Evolutionary conservation across 2,329 filamentous ascomycete genomes (phyloP).

Genomic region (Fusarium brevicatenulatum): DNA sequence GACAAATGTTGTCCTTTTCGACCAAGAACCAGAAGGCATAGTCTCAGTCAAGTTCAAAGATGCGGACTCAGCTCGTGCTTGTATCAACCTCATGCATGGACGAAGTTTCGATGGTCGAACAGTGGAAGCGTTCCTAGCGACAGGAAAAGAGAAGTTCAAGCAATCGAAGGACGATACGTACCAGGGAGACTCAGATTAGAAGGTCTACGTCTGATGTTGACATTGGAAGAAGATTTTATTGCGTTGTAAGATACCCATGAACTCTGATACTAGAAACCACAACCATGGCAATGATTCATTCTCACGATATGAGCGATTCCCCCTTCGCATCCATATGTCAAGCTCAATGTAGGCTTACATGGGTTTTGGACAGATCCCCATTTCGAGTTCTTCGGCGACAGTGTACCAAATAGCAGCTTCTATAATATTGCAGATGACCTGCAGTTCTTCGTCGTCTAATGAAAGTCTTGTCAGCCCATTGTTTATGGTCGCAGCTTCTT

Average conservation of each 20-base stretch:
- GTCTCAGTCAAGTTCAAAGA: constrained; percentile 85
- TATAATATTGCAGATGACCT: constrained; percentile 74
- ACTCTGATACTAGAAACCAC: constrained; percentile 14
- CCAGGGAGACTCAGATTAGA: constrained; percentile 52
- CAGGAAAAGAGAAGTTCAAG: constrained; percentile 77
- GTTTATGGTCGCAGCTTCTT: background rate
- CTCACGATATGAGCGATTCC: background rate
- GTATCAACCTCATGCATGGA: constrained; percentile 80
- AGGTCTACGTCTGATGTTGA: background rate
- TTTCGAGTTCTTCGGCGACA: constrained; percentile 56
- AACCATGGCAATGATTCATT: constrained; percentile 1
- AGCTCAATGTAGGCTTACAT: constrained; percentile 6
- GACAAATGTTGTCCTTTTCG: constrained; percentile 91
- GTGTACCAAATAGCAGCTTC: constrained; percentile 78
- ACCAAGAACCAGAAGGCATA: constrained; percentile 85
- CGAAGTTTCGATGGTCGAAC: constrained; percentile 79
- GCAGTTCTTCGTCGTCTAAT: constrained; percentile 71
- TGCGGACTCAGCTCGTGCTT: constrained; percentile 75
- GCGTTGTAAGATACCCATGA: constrained; percentile 44
- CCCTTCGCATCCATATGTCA: background rate
- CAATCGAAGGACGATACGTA: constrained; percentile 70
- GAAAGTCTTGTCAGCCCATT: constrained; percentile 4
- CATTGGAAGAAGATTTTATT: constrained; percentile 18
- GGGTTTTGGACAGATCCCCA: constrained; percentile 39
- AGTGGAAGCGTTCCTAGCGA: constrained; percentile 76